phyloP scores from a whole-genome alignment of 2,329 filamentous ascomycete genomes.

The Penicillium crustosum region DNA sequence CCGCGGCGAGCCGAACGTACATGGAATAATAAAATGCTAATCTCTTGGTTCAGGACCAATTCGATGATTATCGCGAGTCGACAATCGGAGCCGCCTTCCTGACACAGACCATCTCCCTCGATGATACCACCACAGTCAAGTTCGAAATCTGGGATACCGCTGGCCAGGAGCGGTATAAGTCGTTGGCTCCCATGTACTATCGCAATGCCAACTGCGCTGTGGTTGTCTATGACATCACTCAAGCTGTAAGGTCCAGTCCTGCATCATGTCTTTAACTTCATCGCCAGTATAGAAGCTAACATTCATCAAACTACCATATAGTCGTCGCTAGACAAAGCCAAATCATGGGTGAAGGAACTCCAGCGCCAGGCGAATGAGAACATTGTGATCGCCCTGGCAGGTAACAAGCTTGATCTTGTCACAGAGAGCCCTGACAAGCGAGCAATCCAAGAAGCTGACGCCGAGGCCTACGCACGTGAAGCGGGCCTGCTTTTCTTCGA shows the following conservation, averaged over 20 bases:
- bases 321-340: slow-evolving; percentile 97
- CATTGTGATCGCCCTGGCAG: slow-evolving; percentile 96
- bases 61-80: slow-evolving; percentile 96
- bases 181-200: slow-evolving; percentile 98
- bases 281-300: slow-evolving; percentile 16
- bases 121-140: slow-evolving; percentile 97
- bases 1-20: not conserved
- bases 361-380: slow-evolving; percentile 99
- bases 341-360: slow-evolving; percentile 98
- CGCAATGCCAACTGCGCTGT: slow-evolving; percentile 98
- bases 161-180: slow-evolving; percentile 98
- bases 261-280: slow-evolving; percentile 3
- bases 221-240: slow-evolving; percentile 98
- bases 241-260: slow-evolving; percentile 69
- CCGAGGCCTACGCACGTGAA: slow-evolving; percentile 91
- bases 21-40: slow-evolving; percentile 9
- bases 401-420: slow-evolving; percentile 96
- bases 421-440: slow-evolving; percentile 94
- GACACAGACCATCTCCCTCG: slow-evolving; percentile 96
- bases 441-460: slow-evolving; percentile 82
- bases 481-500: slow-evolving; percentile 96
- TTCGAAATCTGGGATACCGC: slow-evolving; percentile 99
- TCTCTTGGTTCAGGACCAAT: slow-evolving; percentile 75
- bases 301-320: slow-evolving; percentile 41
- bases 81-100: slow-evolving; percentile 98